phyloP scores from a whole-genome alignment of 2,329 filamentous ascomycete genomes.

The Achaetomium macrosporum region DNA sequence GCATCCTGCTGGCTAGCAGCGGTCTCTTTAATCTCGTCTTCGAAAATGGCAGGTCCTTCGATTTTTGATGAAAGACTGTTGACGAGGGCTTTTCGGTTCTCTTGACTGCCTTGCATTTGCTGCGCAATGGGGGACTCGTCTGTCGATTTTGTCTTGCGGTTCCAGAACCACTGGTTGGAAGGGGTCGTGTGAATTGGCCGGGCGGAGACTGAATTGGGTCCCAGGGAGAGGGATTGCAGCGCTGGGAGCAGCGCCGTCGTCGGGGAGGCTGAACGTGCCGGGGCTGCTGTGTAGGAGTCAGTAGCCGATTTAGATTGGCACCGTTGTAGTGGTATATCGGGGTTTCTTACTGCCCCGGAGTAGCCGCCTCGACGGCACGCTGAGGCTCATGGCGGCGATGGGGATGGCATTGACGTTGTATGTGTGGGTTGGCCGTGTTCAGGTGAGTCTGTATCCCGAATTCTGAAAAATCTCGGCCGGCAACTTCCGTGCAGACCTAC shows the following conservation, averaged over 20 bases:
- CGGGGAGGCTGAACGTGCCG: conserved; percentile 7
- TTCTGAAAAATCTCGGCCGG: conserved; percentile 23
- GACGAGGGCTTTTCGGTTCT: conserved; percentile 14
- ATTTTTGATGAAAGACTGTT: conserved; percentile 29
- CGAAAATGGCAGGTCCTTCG: conserved; percentile 46
- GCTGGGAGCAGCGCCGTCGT: conserved; percentile 18
- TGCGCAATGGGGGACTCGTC: conserved; percentile 10
- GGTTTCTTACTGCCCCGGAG: conserved; percentile 51
- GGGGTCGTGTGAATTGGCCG: conserved; percentile 29
- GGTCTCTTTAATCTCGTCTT: conserved; percentile 31
- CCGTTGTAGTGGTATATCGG: background rate
- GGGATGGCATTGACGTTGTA: conserved; percentile 21
- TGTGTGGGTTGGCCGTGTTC: conserved; percentile 1
- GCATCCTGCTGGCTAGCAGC: background rate
- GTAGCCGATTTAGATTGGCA: background rate
- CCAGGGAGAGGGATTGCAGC: conserved; percentile 22
- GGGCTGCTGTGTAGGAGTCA: background rate
- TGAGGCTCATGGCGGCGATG: conserved; percentile 54
- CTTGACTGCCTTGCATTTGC: conserved; percentile 2
- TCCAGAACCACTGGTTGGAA: conserved; percentile 31
- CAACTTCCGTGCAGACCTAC: conserved; percentile 17
- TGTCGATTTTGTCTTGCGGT: conserved; percentile 25
- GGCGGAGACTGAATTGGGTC: conserved; percentile 13
- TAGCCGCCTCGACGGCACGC: conserved; percentile 57
- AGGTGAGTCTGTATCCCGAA: conserved; percentile 18